Evolutionary conservation across 2,329 filamentous ascomycete species (phyloP), one percentile per base, ranked within the genome.

Genomic region (Epichloe amarillans): DNA sequence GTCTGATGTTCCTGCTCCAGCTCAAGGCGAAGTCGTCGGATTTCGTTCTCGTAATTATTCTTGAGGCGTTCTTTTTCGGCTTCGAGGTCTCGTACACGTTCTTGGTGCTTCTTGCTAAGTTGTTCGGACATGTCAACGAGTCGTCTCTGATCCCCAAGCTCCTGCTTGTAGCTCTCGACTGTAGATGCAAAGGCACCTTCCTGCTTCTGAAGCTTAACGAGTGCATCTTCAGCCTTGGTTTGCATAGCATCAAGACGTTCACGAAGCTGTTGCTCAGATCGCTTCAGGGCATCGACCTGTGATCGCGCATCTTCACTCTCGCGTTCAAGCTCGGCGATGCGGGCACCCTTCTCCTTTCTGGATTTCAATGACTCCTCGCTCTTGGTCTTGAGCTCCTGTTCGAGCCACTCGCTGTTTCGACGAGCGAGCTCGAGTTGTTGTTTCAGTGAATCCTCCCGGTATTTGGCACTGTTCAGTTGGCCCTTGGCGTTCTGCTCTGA

Each of bases 321-420:
- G 49, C 89, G 86, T 66, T 96, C 87, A 30, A 98, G 79, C 61
- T 94, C 87, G 8, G 89, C 80, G 58, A 97, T 88, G 39, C 87
- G 85, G 1, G 88, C 84, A 55, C 87, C 87, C 74, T 96, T 97
- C 64, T 98, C 93, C 64, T 95, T 97, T 55, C 93, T 82, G 67
- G 86, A 91, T 62, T 90, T 95, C 57, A 91, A 79, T 46, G 88
- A 82, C 64, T 98, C 93, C 8, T 83, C 80, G 54, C 80, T 84
- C 70, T 95, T 95, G 0, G 87, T 90, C 71, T 95, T 91, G 21
- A 97, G 77, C 66, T 98, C 93, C 41, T 77, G 82, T 62, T 96
- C 88, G 51, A 93, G 84, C 86, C 89, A 98, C 60, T 97, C 91
- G 56, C 88, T 87, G 70, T 89, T 95, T 61, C 85, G 86, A 64